Percentiles rank a stretch among this genome's conserved stretches.
These are phyloP conservation scores for Acanthamoeba lenticulata DNA, from an alignment of 208 protist genomes.

Conservation along the genomic window DNA sequence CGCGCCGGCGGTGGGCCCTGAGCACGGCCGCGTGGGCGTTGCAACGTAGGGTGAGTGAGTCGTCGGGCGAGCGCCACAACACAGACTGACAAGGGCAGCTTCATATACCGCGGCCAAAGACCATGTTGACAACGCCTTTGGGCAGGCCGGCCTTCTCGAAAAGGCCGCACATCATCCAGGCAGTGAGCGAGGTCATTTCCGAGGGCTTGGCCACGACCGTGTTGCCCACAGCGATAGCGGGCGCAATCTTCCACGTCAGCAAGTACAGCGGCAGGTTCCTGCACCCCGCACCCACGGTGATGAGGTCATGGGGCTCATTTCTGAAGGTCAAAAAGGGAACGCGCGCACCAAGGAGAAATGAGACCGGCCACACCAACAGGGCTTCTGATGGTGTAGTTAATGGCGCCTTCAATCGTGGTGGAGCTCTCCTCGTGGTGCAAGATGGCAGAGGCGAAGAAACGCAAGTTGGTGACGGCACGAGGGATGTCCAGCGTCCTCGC, in stretches of 20 bases:
- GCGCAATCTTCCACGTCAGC: conserved; percentile 90
- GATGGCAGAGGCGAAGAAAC: conserved; percentile 85
- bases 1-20: conserved; percentile 77
- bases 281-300: no score
- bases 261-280: conserved; percentile 89
- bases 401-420: conserved; percentile 65
- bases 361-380: conserved; percentile 86
- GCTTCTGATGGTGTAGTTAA: conserved; percentile 83
- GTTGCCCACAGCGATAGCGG: conserved; percentile 80
- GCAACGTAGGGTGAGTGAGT: no score
- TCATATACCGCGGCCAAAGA: conserved; percentile 80
- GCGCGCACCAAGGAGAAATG: conserved; percentile 85
- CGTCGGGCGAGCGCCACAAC: no score
- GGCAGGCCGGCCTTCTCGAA: conserved; percentile 82
- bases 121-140: conserved; percentile 85
- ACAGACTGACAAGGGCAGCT: no score
- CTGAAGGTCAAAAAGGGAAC: neutral
- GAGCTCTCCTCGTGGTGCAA: conserved; percentile 68
- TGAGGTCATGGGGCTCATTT: neutral
- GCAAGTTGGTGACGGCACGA: conserved; percentile 82
- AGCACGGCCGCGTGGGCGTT: neutral
- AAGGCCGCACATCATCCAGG: conserved; percentile 77
- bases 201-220: conserved; percentile 86
- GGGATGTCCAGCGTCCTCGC: conserved; percentile 85
- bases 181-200: conserved; percentile 87